These are phyloP conservation scores for Daldinia vernicosa DNA, from an alignment of 495 filamentous ascomycete genomes.

Conservation along the genomic window DNA sequence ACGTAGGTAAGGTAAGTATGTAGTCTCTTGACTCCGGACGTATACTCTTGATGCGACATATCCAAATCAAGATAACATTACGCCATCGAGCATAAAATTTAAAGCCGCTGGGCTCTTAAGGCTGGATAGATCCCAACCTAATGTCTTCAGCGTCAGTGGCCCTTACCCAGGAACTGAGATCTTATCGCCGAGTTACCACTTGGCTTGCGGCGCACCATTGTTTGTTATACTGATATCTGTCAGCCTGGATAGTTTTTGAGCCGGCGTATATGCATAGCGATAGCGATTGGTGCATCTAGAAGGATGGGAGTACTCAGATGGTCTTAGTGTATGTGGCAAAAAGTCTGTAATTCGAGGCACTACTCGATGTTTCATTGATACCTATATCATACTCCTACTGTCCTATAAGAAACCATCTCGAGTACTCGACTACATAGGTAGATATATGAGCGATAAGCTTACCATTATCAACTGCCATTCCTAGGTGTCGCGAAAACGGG, in stretches of 20 bases:
- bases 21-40: slow-evolving; percentile 7
- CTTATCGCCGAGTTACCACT: slow-evolving; percentile 28
- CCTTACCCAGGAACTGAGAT: slow-evolving; percentile 23
- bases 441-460: slow-evolving; percentile 29
- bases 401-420: not conserved
- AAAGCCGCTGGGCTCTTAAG: slow-evolving; percentile 3
- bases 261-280: not conserved
- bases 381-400: not conserved
- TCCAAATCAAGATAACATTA: slow-evolving; percentile 29
- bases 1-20: not conserved
- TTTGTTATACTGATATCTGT: not conserved
- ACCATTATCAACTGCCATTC: slow-evolving; percentile 33
- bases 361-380: slow-evolving; percentile 27
- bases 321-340: slow-evolving; percentile 11
- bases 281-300: not conserved
- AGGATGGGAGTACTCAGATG: not conserved
- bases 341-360: slow-evolving; percentile 5
- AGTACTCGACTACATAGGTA: too few species aligned
- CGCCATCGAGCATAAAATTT: slow-evolving; percentile 26
- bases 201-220: not conserved
- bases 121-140: slow-evolving; percentile 5
- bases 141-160: slow-evolving; percentile 4
- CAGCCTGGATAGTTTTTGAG: not conserved
- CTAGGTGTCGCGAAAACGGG: slow-evolving; percentile 14
- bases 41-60: slow-evolving; percentile 12